Base-by-base conservation (phyloP, 306 rosid species). In the Hippophae tibetana region DNA sequence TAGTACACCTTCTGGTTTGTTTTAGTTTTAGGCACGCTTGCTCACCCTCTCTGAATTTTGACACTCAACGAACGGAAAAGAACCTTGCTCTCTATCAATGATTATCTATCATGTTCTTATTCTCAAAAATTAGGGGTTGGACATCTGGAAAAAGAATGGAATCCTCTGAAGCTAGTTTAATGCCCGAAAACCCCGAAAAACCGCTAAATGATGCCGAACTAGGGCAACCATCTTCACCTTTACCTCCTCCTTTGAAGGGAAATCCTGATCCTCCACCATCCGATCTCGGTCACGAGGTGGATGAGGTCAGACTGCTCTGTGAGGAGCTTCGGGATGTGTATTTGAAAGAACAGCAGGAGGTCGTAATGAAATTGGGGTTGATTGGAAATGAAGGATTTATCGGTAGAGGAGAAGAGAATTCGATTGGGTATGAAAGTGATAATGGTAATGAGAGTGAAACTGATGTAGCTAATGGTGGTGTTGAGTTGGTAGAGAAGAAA, bases 81-180 rank as follows among this genome's bases (percentile, higher is more conserved):
- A 31, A 4, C 47, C 52, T 13, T 18, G 23, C 13, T 55, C 8
- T 27, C 6, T 3, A 26, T 61, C 47, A 44, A 10, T 6, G 25
- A 52, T 18, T 10, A 44, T 8, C 42, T 58, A 12, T 56, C 45
- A 38, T 63, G 10, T 49, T 42, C 46, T 13, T 31, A 7, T 56
- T 63, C 9, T 13, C 51, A 56, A 11, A 58, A 74, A n/a, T 82
- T 90, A 93, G 99, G 99, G 96, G 77, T 79, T 83, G 88, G 95
- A 88, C 84, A 93, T 86, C 97, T 88, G 90, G 87, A 80, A 75
- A 83, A 72, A 85, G 71, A 74, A 93, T 88, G 99, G 90, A 76
- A 61, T 70, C 56, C 68, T 77, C 82, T 82, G 82, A 88, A 77
- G 72, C 81, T 8, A 65, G 50, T 46, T 13, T 70, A 12, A 49